A percentile compares a stretch with the other conserved stretches of the same genome.
Evolutionary conservation across 2,329 filamentous ascomycete genomes (phyloP).

Genomic region (Metarhizium album): DNA sequence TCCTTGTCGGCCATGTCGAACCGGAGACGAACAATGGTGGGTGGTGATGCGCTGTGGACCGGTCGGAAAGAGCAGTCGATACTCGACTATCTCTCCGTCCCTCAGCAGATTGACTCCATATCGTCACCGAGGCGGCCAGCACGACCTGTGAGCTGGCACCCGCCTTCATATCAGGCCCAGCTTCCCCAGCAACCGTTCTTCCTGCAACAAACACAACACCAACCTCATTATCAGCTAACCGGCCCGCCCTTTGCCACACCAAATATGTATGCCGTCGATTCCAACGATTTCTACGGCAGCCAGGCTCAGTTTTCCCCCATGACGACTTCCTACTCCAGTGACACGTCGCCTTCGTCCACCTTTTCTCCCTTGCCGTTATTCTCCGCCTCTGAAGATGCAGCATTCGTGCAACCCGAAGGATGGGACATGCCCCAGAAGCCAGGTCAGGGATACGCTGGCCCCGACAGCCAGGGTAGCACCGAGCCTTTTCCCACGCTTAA

Average conservation of each 20-base stretch:
- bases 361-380: constrained; percentile 44
- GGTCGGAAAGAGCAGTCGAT: constrained; percentile 36
- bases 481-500: constrained; percentile 23
- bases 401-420: constrained; percentile 29
- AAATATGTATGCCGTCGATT: constrained; percentile 23
- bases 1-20: constrained; percentile 32
- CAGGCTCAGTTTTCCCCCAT: constrained; percentile 39
- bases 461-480: constrained; percentile 10
- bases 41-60: constrained; percentile 32
- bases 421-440: constrained; percentile 25
- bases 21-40: constrained; percentile 46
- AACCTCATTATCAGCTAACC: constrained; percentile 14
- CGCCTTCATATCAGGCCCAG: constrained; percentile 42
- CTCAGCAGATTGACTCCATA: constrained; percentile 5
- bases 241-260: constrained; percentile 29
- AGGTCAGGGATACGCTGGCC: constrained; percentile 17
- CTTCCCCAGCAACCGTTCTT: not conserved
- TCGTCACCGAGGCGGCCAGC: not conserved
- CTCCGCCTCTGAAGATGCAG: constrained; percentile 24
- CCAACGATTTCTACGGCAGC: constrained; percentile 29
- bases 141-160: constrained; percentile 58
- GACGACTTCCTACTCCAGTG: constrained; percentile 44
- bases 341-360: constrained; percentile 43
- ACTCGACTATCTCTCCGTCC: constrained; percentile 23
- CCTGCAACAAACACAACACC: not conserved